Evolutionary conservation across 2,329 filamentous ascomycete species (phyloP).

Genomic region (Aureobasidium sp.): DNA sequence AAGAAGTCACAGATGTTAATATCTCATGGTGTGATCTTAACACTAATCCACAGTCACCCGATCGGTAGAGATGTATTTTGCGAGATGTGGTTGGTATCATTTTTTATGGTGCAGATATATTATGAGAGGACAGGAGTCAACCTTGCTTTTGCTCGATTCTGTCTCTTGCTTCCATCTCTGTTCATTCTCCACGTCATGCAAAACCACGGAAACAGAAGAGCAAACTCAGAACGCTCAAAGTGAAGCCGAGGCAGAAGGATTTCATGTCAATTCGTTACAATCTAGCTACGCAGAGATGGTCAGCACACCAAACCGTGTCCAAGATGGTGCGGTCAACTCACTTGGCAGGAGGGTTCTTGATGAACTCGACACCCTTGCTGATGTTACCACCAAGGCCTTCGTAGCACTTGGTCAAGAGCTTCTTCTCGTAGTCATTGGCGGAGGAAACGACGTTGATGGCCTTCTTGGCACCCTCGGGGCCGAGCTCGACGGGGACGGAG

Average conservation of each 20-base stretch:
- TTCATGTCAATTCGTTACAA: conserved; percentile 12
- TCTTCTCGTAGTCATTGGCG: conserved; percentile 83
- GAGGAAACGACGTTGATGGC: conserved; percentile 69
- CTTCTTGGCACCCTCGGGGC: conserved; percentile 78
- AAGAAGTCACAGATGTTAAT: no score
- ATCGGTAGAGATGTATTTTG: no score
- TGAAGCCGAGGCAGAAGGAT: neutral
- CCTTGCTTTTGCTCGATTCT: no score
- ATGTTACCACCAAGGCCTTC: conserved; percentile 87
- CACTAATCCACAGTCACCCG: no score
- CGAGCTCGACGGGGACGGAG: conserved; percentile 91
- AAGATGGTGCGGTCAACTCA: conserved; percentile 41
- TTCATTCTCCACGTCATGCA: no score
- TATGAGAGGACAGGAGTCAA: no score
- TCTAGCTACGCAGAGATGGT: neutral
- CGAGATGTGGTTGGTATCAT: no score
- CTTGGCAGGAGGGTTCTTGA: conserved; percentile 82
- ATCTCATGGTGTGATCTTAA: no score
- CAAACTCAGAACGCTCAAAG: neutral
- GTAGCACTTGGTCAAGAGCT: conserved; percentile 67
- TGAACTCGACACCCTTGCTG: conserved; percentile 84
- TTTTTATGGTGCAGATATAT: no score
- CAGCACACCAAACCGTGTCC: neutral
- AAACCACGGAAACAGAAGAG: neutral
- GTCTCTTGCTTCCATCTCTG: no score